Evolutionary conservation across 2,329 filamentous ascomycete species (phyloP).

Genomic region (Tolypocladium album): DNA sequence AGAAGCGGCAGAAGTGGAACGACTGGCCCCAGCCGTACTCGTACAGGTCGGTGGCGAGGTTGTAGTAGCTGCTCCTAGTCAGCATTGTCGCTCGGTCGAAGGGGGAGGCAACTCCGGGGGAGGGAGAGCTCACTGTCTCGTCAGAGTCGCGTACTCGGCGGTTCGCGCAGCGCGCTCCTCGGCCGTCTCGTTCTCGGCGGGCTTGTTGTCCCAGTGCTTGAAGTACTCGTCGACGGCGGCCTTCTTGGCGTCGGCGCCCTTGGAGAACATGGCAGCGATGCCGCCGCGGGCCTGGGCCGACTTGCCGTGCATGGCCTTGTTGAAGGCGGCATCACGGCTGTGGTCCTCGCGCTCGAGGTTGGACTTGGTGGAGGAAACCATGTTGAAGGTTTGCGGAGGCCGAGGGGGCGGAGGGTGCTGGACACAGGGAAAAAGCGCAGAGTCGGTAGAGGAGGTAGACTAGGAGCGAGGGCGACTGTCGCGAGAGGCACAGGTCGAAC

Average conservation of each 20-base stretch:
- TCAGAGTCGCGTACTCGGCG: constrained; percentile 86
- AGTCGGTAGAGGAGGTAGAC: constrained; percentile 2
- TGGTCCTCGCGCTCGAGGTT: constrained; percentile 74
- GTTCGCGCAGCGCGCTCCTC: constrained; percentile 71
- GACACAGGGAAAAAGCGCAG: constrained; percentile 3
- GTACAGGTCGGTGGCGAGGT: constrained; percentile 90
- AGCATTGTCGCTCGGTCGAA: constrained; percentile 1
- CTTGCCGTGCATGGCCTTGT: constrained; percentile 71
- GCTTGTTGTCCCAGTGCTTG: constrained; percentile 91
- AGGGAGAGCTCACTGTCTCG: constrained; percentile 63
- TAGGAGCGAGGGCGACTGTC: background rate
- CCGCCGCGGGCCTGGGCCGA: constrained; percentile 62
- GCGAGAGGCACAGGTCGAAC: background rate
- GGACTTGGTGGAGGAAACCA: constrained; percentile 27
- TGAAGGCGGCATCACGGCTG: constrained; percentile 78
- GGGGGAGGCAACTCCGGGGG: too few relatives aligned
- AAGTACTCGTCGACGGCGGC: constrained; percentile 86
- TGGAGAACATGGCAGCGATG: constrained; percentile 74
- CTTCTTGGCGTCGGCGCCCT: constrained; percentile 65
- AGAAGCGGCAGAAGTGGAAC: constrained; percentile 97
- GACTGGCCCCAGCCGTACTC: constrained; percentile 95
- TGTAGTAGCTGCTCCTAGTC: constrained; percentile 63
- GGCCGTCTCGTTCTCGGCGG: constrained; percentile 67
- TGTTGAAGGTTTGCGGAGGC: constrained; percentile 22
- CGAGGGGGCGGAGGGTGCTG: constrained; percentile 1